These are phyloP conservation scores for Microbotryum lychnidis-dioicae DNA, from an alignment of 1,284 basidiomycete genomes.

Conservation along the genomic window DNA sequence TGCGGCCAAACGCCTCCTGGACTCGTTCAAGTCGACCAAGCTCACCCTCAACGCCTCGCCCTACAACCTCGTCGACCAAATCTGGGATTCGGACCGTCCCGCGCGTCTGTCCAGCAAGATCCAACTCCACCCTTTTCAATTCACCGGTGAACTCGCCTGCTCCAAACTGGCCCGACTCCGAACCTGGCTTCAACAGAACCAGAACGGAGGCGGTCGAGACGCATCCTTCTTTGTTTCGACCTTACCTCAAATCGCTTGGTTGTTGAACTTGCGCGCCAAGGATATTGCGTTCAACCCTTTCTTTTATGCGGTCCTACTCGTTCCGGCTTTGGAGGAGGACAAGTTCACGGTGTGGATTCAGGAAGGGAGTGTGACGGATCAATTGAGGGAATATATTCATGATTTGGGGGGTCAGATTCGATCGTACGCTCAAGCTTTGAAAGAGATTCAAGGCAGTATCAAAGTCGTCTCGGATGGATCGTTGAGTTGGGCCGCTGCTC, in stretches of 20 bases:
- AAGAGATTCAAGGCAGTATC: neutral
- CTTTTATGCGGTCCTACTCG: slow-evolving; percentile 73
- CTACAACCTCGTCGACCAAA: slow-evolving; percentile 73
- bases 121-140: slow-evolving; percentile 62
- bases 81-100: slow-evolving; percentile 65
- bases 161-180: slow-evolving; percentile 62
- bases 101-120: slow-evolving; percentile 58
- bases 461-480: slow-evolving; percentile 2
- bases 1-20: slow-evolving; percentile 1
- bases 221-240: slow-evolving; percentile 42
- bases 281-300: slow-evolving; percentile 85
- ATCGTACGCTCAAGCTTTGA: slow-evolving; percentile 51
- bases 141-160: slow-evolving; percentile 54
- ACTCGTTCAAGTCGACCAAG: neutral
- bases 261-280: slow-evolving; percentile 69
- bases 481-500: neutral
- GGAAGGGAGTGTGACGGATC: slow-evolving; percentile 51
- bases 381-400: slow-evolving; percentile 51
- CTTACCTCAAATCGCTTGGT: slow-evolving; percentile 54
- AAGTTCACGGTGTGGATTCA: slow-evolving; percentile 44
- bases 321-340: slow-evolving; percentile 45
- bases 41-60: slow-evolving; percentile 50
- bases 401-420: slow-evolving; percentile 55
- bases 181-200: slow-evolving; percentile 55
- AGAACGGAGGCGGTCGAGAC: slow-evolving; percentile 46